A percentile compares a stretch with the other conserved stretches of the same genome.
phyloP scores from a whole-genome alignment of 2,329 filamentous ascomycete genomes.

The Pseudopyrenochaeta lycopersici region DNA sequence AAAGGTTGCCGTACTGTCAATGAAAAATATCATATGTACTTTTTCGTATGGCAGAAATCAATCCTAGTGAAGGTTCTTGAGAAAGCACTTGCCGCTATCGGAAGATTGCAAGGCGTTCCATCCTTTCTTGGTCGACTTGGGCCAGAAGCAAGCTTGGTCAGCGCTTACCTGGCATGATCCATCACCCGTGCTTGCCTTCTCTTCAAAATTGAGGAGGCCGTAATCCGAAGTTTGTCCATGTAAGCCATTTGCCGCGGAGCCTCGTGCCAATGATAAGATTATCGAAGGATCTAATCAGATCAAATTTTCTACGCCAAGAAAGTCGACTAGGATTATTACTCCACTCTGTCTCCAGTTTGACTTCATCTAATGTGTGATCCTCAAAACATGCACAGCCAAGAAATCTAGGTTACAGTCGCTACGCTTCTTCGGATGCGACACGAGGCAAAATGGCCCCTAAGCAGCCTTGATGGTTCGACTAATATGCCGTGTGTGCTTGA shows the following conservation, averaged over 20 bases:
- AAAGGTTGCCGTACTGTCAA: too few relatives aligned
- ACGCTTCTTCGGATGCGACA: background rate
- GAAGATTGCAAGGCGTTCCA: background rate
- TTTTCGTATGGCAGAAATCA: background rate
- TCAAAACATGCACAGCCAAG: background rate
- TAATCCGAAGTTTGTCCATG: background rate
- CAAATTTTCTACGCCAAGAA: constrained; percentile 12
- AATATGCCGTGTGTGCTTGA: background rate
- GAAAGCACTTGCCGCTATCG: background rate
- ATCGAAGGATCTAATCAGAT: constrained; percentile 17
- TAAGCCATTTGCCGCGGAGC: background rate
- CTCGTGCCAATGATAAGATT: constrained; percentile 6
- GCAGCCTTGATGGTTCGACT: background rate
- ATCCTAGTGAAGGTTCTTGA: background rate
- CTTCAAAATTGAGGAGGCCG: background rate
- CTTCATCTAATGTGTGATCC: background rate
- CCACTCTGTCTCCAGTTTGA: background rate
- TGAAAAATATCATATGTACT: background rate
- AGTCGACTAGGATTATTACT: background rate
- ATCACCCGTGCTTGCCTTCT: too few relatives aligned
- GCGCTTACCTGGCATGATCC: background rate
- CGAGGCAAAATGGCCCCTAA: background rate
- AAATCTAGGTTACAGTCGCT: background rate
- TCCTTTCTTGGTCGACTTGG: background rate
- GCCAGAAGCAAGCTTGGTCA: background rate